Base-by-base conservation (phyloP, 345 rosid species). In the Clausena lansium region DNA sequence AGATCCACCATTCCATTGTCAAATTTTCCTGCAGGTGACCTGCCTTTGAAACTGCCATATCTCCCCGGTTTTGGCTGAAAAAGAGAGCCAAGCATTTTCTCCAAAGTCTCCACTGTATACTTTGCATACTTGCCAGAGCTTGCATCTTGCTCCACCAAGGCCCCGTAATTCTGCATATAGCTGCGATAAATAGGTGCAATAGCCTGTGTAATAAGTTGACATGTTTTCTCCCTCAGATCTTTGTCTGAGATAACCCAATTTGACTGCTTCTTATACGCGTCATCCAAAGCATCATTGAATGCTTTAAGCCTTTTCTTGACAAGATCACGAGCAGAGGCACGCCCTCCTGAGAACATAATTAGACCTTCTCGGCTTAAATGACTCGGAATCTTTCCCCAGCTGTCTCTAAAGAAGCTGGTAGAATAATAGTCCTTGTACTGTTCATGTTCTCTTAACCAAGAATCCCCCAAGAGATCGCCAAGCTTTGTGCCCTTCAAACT, bases 241-340 rank as follows among this genome's bases (percentile, higher is more conserved):
- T 85, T 89, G 67, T 96, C 99, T 0, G 86, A 79, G 76, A 96
- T 71, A 71, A 96, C 87, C 95, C 97, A 94, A 52, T 77, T 80
- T 1, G 91, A 88, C 77, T 94, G 99, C 85, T 90, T 91, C 85
- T 83, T 88, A 71, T 88, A 91, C 93, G 92, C 85, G 55, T 88
- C 95, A 78, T 91, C 99, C 41, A 96, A 89, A n/a, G 94, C 97
- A 68, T 92, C 99, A 24, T 96, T 96, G 82, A 96, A 96, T 13
- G 87, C 84, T 79, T 91, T 94, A 60, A 96, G 78, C 80, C 97
- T 88, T 89, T 91, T 92, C 91, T 96, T 96, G 69, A 96, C 99
- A 70, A 96, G 98, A 85, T 96, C 98, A 73, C 99, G 99, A 67
- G 99, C 98, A 74, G 98, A 94, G 57, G 98, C 99, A 77, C 98